Evolutionary conservation across 805 yeast genomes (phyloP).

Genomic region (Myxozyma melibiosi): DNA sequence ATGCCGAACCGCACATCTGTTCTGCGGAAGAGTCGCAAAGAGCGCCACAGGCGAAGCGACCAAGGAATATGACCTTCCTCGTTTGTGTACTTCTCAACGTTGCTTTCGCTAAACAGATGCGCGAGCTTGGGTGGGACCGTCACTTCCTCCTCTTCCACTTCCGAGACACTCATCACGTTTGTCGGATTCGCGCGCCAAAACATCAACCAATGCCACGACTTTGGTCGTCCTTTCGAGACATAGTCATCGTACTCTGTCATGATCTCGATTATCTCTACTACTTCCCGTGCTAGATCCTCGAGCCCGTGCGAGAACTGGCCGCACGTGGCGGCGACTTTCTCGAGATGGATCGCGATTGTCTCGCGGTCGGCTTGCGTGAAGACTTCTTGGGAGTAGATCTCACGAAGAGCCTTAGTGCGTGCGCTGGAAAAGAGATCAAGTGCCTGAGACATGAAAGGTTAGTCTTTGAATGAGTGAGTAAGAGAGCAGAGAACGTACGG

Average conservation of each 20-base stretch:
- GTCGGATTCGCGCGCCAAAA: constrained; percentile 49
- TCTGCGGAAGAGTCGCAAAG: constrained; percentile 55
- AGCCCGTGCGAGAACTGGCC: constrained; percentile 74
- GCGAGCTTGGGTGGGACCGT: constrained; percentile 28
- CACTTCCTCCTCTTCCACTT: constrained; percentile 18
- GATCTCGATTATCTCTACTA: constrained; percentile 41
- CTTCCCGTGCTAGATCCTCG: constrained; percentile 62
- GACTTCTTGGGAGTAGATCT: constrained; percentile 58
- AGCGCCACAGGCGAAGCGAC: constrained; percentile 41
- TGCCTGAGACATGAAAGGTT: constrained; percentile 25
- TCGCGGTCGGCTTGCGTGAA: constrained; percentile 48
- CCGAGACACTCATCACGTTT: not conserved
- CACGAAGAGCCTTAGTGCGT: constrained; percentile 58
- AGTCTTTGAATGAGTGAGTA: no score
- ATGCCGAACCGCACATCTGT: constrained; percentile 78
- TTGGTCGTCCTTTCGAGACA: constrained; percentile 15
- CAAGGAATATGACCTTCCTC: constrained; percentile 1
- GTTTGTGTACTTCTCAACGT: constrained; percentile 9
- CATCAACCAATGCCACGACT: constrained; percentile 56
- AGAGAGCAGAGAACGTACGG: constrained; percentile 14
- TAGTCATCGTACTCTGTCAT: constrained; percentile 47
- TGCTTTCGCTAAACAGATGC: constrained; percentile 25
- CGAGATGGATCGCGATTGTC: constrained; percentile 57
- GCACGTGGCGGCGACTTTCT: constrained; percentile 81
- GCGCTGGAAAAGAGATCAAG: constrained; percentile 57